These are phyloP conservation scores for Leccinum ochraceum DNA, from an alignment of 768 basidiomycete species.

Conservation along the genomic window DNA sequence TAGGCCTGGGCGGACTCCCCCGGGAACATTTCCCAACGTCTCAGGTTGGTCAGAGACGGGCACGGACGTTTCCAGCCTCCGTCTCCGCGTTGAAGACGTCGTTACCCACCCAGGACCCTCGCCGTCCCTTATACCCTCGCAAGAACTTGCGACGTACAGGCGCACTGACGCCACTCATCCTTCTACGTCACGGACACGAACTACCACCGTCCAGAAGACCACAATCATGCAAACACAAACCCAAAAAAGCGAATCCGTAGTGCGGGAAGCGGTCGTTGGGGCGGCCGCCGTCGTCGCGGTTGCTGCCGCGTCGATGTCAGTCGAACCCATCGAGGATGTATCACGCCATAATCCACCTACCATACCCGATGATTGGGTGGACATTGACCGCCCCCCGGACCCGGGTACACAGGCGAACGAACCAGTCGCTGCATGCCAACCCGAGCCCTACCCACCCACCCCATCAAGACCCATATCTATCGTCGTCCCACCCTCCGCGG, in stretches of 20 bases:
- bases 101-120: slow-evolving; percentile 23
- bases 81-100: slow-evolving; percentile 10
- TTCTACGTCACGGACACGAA: slow-evolving; percentile 8
- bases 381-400: slow-evolving; percentile 16
- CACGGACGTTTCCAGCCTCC: slow-evolving; percentile 25
- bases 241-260: slow-evolving; percentile 8
- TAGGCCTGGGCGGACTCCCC: slow-evolving; percentile 28
- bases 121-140: slow-evolving; percentile 29
- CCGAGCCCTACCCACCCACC: slow-evolving; percentile 1
- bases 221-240: slow-evolving; percentile 9
- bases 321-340: slow-evolving; percentile 12
- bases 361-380: slow-evolving; percentile 35
- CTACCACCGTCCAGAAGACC: slow-evolving; percentile 11
- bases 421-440: slow-evolving; percentile 5
- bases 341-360: slow-evolving; percentile 21
- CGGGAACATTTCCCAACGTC: slow-evolving; percentile 28
- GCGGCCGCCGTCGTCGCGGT: not conserved
- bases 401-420: slow-evolving; percentile 7
- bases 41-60: slow-evolving; percentile 36
- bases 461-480: slow-evolving; percentile 19
- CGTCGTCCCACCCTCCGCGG: slow-evolving; percentile 8
- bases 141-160: slow-evolving; percentile 16
- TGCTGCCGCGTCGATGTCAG: slow-evolving; percentile 1
- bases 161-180: slow-evolving; percentile 15
- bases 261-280: not conserved